phyloP scores from a whole-genome alignment of 1,139 yeast genomes.

The Hansenula lynferdii region DNA sequence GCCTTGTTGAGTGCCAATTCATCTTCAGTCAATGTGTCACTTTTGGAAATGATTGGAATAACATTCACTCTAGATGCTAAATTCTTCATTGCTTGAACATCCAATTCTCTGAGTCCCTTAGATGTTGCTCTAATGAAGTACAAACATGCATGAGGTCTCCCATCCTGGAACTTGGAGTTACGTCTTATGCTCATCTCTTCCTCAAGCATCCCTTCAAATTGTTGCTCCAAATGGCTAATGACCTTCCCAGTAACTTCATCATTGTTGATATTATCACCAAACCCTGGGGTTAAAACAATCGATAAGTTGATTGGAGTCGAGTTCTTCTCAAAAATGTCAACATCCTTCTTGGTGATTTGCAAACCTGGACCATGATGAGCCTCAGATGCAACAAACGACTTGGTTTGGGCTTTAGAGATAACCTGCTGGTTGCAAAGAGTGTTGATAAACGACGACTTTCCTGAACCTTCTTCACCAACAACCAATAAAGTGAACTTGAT shows the following conservation, averaged over 20 bases:
- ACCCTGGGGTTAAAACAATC: conserved; percentile 39
- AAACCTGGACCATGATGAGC: conserved; percentile 25
- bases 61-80: conserved; percentile 50
- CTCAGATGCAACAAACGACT: conserved; percentile 16
- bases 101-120: conserved; percentile 44
- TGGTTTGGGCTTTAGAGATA: conserved; percentile 11
- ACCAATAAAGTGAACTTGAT: conserved; percentile 53
- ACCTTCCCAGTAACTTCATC: conserved; percentile 34
- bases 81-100: conserved; percentile 43
- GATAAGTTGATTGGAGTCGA: conserved; percentile 36
- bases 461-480: conserved; percentile 57
- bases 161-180: conserved; percentile 48
- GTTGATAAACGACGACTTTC: conserved; percentile 58
- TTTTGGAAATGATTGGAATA: conserved; percentile 51
- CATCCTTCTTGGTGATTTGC: conserved; percentile 20
- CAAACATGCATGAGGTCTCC: conserved; percentile 58
- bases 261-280: conserved; percentile 37
- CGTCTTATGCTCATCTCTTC: conserved; percentile 61
- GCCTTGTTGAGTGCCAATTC: conserved; percentile 43
- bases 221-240: conserved; percentile 45
- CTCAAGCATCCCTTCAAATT: conserved; percentile 48
- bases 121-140: conserved; percentile 57
- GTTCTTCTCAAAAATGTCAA: conserved; percentile 33
- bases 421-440: conserved; percentile 43
- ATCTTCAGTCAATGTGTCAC: conserved; percentile 48